Conservation (phyloP, 1,284 basidiomycete genomes). For the Xanthoconium separans region DNA sequence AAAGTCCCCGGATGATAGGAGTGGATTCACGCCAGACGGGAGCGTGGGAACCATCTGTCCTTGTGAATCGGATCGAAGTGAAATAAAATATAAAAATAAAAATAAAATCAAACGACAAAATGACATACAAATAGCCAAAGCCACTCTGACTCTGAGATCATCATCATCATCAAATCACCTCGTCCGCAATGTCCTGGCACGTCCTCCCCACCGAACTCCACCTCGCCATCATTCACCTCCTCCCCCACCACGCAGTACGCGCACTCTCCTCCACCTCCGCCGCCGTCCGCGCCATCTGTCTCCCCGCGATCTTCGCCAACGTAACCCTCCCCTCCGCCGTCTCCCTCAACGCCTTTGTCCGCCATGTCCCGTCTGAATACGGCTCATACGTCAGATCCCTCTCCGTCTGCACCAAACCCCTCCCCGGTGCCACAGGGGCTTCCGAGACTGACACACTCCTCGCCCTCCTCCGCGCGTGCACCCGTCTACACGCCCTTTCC, state of each 20-base stretch:
- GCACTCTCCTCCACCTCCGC: conserved; percentile 44
- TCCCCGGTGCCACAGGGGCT: conserved; percentile 37
- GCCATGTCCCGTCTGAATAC: conserved; percentile 56
- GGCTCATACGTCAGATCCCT: conserved; percentile 55
- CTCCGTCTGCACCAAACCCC: conserved; percentile 46
- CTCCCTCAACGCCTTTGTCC: conserved; percentile 50
- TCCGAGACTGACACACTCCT: conserved; percentile 46
- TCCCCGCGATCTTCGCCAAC: conserved; percentile 59
- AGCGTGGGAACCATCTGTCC: conserved; percentile 17
- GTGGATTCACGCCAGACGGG: conserved; percentile 16
- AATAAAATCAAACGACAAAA: conserved; percentile 11
- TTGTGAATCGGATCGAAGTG: conserved; percentile 24
- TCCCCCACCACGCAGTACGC: conserved; percentile 38
- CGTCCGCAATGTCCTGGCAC: conserved; percentile 46
- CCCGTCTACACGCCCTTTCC: conserved; percentile 49
- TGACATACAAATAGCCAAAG: conserved; percentile 10
- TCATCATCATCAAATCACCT: conserved; percentile 7
- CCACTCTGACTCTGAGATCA: too few relatives aligned
- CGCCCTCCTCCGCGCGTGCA: conserved; percentile 48
- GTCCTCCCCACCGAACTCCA: conserved; percentile 65
- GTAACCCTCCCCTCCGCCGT: conserved; percentile 49
- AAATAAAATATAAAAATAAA: neutral
- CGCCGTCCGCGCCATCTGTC: conserved; percentile 50
- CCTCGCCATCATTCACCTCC: conserved; percentile 51
- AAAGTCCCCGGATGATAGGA: conserved; percentile 20